A percentile compares a stretch with the other conserved stretches of the same genome.
Conservation (phyloP, 2,329 filamentous ascomycete genomes). For the Dothistroma pini region DNA sequence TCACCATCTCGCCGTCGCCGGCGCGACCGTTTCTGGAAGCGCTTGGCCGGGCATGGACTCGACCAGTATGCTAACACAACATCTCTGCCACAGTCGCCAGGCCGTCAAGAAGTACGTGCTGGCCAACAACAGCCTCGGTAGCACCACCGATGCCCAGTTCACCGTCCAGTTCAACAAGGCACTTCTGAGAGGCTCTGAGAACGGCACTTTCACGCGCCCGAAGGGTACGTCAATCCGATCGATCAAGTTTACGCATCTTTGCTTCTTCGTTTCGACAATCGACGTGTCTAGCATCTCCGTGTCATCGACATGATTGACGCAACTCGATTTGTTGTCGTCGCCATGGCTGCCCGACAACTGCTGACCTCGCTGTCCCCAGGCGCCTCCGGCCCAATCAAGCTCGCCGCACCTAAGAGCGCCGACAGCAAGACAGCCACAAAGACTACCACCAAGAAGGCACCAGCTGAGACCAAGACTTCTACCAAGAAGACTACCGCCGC, state of each 20-base stretch:
- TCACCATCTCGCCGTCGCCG: slow-evolving; percentile 26
- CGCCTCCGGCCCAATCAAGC: slow-evolving; percentile 86
- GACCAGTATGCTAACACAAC: slow-evolving; percentile 26
- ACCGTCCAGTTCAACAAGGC: slow-evolving; percentile 82
- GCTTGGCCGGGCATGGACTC: slow-evolving; percentile 13
- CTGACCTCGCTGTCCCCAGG: slow-evolving; percentile 48
- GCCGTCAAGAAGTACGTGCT: slow-evolving; percentile 72
- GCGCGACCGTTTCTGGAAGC: slow-evolving; percentile 16
- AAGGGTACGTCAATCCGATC: slow-evolving; percentile 64
- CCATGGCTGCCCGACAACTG: slow-evolving; percentile 8
- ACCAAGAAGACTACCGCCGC: slow-evolving; percentile 39
- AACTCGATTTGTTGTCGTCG: slow-evolving; percentile 7
- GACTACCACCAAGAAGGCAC: slow-evolving; percentile 25
- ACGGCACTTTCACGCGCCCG: slow-evolving; percentile 81
- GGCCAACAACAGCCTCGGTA: slow-evolving; percentile 63
- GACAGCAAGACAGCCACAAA: slow-evolving; percentile 40
- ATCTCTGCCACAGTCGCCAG: slow-evolving; percentile 54
- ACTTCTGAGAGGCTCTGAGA: slow-evolving; percentile 76
- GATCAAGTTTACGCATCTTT: slow-evolving; percentile 21
- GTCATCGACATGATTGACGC: slow-evolving; percentile 5
- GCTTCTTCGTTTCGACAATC: slow-evolving; percentile 8
- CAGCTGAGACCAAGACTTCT: slow-evolving; percentile 40
- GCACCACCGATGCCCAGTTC: slow-evolving; percentile 55
- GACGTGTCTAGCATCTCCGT: slow-evolving; percentile 11
- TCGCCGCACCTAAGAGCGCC: slow-evolving; percentile 45